Evolutionary conservation across 1,139 yeast species (phyloP), one percentile per base, ranked within the genome.

Genomic region (Candida sp.): DNA sequence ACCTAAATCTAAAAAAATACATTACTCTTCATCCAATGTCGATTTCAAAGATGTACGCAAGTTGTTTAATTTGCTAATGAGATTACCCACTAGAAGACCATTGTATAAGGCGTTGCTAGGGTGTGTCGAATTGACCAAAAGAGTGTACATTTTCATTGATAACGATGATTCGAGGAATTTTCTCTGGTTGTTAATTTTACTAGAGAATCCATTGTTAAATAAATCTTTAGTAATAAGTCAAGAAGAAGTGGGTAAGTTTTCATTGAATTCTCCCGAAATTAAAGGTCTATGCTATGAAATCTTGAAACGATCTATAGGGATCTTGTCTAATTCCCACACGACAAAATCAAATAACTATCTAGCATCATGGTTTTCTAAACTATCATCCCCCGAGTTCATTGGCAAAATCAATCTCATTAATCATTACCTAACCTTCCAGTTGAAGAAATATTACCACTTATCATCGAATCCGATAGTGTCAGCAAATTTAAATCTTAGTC

Each of bases 301-400:
- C 3, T 57, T 83, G 22, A 86, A 84, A 54, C 68, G 91, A 40
- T 64, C 80, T 3, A 65, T 87, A 34, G 96, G 96, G 0, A 66
- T 84, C 4, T 53, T 88, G 40, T 73, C 93, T 1, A 75, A 81
- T 50, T 54, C 77, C 4, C 70, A 74, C 29, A 59, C 73, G 3
- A 53, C 64, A 0, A 57, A 66, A 9, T 58, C 75, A 2, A 57
- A 51, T 21, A 76, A 75, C 35, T 74, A 75, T 50, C 56, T 85
- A 32, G 70, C 81, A 2, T 73, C 77, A 47, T 84, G 89, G 86
- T 68, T 84, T 53, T 71, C 82, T 5, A 65, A 75, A 42, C 60
- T 71, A 32, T 57, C 78, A 1, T 41, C 49, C 1, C 56, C 56
- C 0, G 68, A 64, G n/a, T 81, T 83, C 49, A 56, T 60, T 4